Evolutionary conservation across 257 asterid genomes (phyloP), one percentile per base, ranked within the genome.

Genomic region (Solanum infundibuliforme): DNA sequence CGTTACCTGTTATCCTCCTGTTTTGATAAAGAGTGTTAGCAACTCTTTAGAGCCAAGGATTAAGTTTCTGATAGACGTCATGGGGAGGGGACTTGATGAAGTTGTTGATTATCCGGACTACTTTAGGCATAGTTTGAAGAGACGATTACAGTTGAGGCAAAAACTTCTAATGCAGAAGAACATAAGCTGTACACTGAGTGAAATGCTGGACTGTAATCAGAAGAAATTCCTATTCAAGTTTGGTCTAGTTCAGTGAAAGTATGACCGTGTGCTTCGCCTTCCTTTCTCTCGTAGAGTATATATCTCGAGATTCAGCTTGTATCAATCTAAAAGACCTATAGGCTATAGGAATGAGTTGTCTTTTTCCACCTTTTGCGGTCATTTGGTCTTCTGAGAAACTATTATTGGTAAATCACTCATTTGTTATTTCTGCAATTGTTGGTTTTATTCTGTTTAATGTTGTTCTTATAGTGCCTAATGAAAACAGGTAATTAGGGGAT

Each of bases 91-190:
- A 90, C 93, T 97, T 21, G 91, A 89, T 3, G 99, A 97, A 88
- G 93, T 91, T 88, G 98, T 90, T 81, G 98, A 92, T 41, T 97
- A 94, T 89, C 99, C 99, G 0, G 99, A 95, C 35, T 96, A 93
- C 90, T 97, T 97, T 88, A 94, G 90, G 93, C 98, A 97, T 90
- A 95, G 97, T 58, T 89, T 97, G 93, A 97, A 97, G 98, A 96
- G 93, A 87, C 94, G 91, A 65, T 86, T 97, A 83, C 98, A 95
- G 92, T 92, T 62, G 29, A 93, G 99, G 93, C 97, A 97, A 75
- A 95, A 92, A 71, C 60, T 93, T 60, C 86, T 96, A 94, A 92
- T 73, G 82, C 87, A 89, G 60, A 95, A 89, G 91, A 91, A 94
- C 52, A 36, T 96, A 72, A 86, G 38, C 52, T 94, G 98, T 94